Evolutionary conservation across 1,139 yeast genomes (phyloP), one percentile per base, ranked within the genome.

Genomic region (Nakaseomyces sp.): DNA sequence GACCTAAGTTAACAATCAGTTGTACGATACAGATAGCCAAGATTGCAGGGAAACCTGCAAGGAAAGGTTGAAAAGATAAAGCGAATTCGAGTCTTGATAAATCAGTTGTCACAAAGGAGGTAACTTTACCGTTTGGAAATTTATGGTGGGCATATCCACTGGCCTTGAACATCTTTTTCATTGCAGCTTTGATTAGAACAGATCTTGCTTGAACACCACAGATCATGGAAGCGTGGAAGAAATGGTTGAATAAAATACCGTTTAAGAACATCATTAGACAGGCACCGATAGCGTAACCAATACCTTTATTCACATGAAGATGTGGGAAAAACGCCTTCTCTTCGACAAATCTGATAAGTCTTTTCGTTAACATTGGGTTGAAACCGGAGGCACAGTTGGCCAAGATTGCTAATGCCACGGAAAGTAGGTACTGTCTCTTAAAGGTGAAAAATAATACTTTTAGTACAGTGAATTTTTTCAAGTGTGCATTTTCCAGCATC

Each of bases 41-140:
- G 1, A 82, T 75, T n/a, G 79, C 67, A 0, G 88, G 82, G 55
- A 83, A 73, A 16, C 79, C 71, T 47, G 81, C 63, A 10, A 79
- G 64, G 56, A 79, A 76, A 2, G 88, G 86, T 53, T 79, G 81
- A 64, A 81, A 82, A 7, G 79, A 77, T 28, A 79, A 61, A 4
- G 93, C 91, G 57, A 84, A 74, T 58, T 86, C 95, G 33, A 87
- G 73, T 56, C 95, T 75, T 22, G 89, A 76, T 45, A 87, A 70
- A 59, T 86, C 95, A 1, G 93, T 80, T 12, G 91, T 81, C 64
- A 86, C 73, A 57, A 85, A 64, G 12, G 85, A 79, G 1, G 94
- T 84, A 45, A 87, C 72, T 50, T 74, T 76, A 47, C 93, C 84
- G 19, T 76, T 69, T 0, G 93, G 77, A 57, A 65, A 84, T 46